Conservation (phyloP, 2,329 filamentous ascomycete species). For the Cladosporium sp. region DNA sequence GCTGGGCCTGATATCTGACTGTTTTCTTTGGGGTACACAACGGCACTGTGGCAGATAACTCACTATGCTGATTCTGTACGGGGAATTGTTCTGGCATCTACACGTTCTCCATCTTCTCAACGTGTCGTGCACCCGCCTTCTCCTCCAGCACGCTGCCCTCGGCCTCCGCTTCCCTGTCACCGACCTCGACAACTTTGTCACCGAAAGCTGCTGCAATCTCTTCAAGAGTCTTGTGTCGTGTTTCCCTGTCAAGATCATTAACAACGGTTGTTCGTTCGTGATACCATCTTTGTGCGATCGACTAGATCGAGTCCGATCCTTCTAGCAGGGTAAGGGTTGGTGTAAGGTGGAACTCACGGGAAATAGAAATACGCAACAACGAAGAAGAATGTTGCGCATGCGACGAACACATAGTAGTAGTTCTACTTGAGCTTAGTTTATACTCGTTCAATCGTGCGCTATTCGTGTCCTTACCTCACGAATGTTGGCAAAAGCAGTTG, state of each 20-base stretch:
- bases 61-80: neutral
- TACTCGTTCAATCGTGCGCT: accelerated
- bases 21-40: neutral
- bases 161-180: constrained; percentile 27
- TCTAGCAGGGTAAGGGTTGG: constrained; percentile 10
- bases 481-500: constrained; percentile 58
- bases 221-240: constrained; percentile 34
- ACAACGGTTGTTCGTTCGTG: neutral
- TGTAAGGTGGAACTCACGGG: constrained; percentile 41
- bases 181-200: constrained; percentile 34
- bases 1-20: neutral
- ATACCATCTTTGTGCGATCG: too few species aligned
- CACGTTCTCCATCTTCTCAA: constrained; percentile 15
- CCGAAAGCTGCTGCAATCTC: constrained; percentile 37
- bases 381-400: constrained; percentile 54
- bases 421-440: constrained; percentile 44
- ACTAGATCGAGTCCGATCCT: neutral
- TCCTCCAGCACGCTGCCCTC: constrained; percentile 28
- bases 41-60: neutral
- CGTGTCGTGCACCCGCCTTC: constrained; percentile 21
- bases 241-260: constrained; percentile 25
- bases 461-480: constrained; percentile 23
- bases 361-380: constrained; percentile 56
- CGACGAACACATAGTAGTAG: constrained; percentile 62
- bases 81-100: neutral